Conservation (phyloP, 257 asterid species). For the Solanum arcanum region DNA sequence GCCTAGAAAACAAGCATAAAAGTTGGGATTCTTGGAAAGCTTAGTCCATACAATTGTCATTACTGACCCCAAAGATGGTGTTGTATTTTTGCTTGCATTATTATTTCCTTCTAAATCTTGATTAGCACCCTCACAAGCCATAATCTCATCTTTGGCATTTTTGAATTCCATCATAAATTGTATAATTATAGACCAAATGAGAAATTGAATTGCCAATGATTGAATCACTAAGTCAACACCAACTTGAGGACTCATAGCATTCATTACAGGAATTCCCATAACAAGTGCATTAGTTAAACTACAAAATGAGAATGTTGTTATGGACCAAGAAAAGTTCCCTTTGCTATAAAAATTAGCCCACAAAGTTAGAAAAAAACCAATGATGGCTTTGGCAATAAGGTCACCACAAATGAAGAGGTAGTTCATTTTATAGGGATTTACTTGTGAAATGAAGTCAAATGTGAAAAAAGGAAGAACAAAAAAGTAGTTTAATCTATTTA, state of each 20-base stretch:
- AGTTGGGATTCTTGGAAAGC: slow-evolving; percentile 51
- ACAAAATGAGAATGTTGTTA: slow-evolving; percentile 45
- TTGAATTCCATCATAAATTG: slow-evolving; percentile 38
- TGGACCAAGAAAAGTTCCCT: slow-evolving; percentile 43
- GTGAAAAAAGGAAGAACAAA: slow-evolving; percentile 67
- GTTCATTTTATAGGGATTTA: slow-evolving; percentile 60
- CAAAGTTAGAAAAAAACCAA: slow-evolving; percentile 10
- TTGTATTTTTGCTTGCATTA: not conserved
- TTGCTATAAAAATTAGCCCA: slow-evolving; percentile 39
- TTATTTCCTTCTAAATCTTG: not conserved
- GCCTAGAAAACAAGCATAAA: slow-evolving; percentile 55
- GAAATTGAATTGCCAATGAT: slow-evolving; percentile 45
- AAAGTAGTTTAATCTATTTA: slow-evolving; percentile 55
- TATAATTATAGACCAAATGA: slow-evolving; percentile 46
- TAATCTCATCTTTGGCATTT: slow-evolving; percentile 3
- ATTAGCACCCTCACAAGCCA: not conserved
- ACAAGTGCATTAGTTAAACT: slow-evolving; percentile 51
- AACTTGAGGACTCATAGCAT: slow-evolving; percentile 54
- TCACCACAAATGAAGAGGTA: slow-evolving; percentile 48
- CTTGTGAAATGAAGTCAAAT: slow-evolving; percentile 43
- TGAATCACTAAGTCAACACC: slow-evolving; percentile 60
- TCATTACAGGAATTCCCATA: slow-evolving; percentile 56
- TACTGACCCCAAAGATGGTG: slow-evolving; percentile 9
- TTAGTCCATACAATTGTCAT: slow-evolving; percentile 32
- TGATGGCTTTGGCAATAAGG: slow-evolving; percentile 36